Base-by-base conservation (phyloP, 805 yeast genomes). In the Saturnispora sanitii region DNA sequence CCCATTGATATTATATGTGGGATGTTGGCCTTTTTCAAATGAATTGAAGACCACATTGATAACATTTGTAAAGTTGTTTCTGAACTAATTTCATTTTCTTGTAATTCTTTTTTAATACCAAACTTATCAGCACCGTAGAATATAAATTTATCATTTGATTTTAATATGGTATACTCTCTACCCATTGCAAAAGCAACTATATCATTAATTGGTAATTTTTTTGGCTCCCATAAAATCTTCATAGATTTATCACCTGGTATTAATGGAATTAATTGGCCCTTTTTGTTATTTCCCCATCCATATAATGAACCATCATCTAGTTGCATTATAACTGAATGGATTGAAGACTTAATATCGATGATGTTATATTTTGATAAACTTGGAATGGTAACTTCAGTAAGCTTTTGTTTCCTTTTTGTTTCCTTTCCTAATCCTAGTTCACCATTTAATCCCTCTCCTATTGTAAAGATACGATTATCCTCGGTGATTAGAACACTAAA, bases 31-130 rank as follows among this genome's bases (percentile, higher is more conserved):
- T 44, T 46, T 28, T 66, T 29, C 1, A 75, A 44, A 57, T 84
- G 95, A 0, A 82, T 44, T 0, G 94, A 79, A 0, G 90, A 71
- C 96, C 96, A 86, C 83, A 88, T 85, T 8, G 77, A 47, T 31
- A 64, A 56, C 33, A 74, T 50, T 11, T 57, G 47, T 3, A 53
- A 22, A 20, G 45, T 33, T 8, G 36, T 8, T 2, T 38, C 27
- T 9, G 11, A 6, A 2, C 28, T 12, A 32, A 28, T 4, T 5
- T n/a, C 18, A 17, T 25, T n/a, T 11, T 35, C n/a, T 13, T 8
- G 16, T 11, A 52, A 17, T 33, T 36, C 17, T 2, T 37, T 21
- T 3, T 6, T n/a, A 3, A 56, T 50, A 0, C 23, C 45, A 32
- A 49, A 55, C 36, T 51, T 60, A 40, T 63, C 69, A 16, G 32